Base-by-base conservation (phyloP, 2,329 filamentous ascomycete genomes). In the Chrysosporium keratinophilum region DNA sequence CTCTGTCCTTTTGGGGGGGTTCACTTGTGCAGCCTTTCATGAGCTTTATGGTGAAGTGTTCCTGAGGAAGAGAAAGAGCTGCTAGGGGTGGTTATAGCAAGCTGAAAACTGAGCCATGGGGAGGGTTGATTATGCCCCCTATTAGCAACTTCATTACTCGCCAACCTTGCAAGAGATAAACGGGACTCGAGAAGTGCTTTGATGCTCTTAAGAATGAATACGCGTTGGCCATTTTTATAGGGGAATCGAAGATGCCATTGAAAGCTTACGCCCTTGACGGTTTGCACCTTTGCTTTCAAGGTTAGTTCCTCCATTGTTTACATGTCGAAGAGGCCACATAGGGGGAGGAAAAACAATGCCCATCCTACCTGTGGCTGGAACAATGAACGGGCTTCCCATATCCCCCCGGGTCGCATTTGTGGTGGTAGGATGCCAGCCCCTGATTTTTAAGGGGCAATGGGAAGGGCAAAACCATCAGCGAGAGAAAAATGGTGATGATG, bases 11-110 rank as follows among this genome's bases (percentile, higher is more conserved):
- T 11, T 39, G 17, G 28, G 19, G n/a, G n/a, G 20, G 9, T n/a
- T 15, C 28, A 39, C n/a, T 46, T 9, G 31, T 39, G 42, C 28
- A 46, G n/a, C 34, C 50, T 52, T 52, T 45, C 12, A 46, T 31
- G 34, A 19, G 33, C 50, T 52, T 52, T 52, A 41, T 51, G 49
- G n/a, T 28, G 15, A 20, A 20, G 9, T 43, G 45, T 9, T 15
- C n/a, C 35, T 41, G 5, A 52, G 47, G 34, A 40, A 46, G 23
- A 23, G 20, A 46, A n/a, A 19, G 42, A 17, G 31, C 31, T 52
- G 50, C 39, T 46, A 4, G 40, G 15, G 31, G 15, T 15, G 23
- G 17, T 34, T 33, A n/a, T 17, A 9, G n/a, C 35, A 39, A 23
- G 12, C 19, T 52, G 39, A 43, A 43, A 50, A 23, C 2, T 50